phyloP scores from a whole-genome alignment of 805 yeast species.

The Clavispora asparagi region DNA sequence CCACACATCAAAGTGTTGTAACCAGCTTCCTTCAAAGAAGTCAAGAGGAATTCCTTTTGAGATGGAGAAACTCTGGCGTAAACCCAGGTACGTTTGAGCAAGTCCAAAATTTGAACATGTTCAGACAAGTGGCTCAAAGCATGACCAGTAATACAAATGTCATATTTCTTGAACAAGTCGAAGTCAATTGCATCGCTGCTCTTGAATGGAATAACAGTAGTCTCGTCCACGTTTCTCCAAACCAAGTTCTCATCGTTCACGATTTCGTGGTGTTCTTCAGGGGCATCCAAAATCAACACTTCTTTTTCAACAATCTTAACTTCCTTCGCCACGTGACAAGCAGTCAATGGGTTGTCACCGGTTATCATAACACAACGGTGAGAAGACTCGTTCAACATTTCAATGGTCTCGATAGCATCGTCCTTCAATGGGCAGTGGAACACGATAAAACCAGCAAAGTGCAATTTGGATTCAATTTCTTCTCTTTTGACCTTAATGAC shows the following conservation, averaged over 20 bases:
- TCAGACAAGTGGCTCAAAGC: conserved; percentile 66
- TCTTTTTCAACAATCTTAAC: conserved; percentile 83
- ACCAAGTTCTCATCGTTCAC: conserved; percentile 51
- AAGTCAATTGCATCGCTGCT: conserved; percentile 53
- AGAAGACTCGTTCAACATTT: conserved; percentile 89
- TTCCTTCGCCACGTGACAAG: conserved; percentile 94
- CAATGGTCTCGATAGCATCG: conserved; percentile 86
- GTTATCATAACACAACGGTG: conserved; percentile 98
- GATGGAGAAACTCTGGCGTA: conserved; percentile 96
- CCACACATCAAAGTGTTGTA: conserved; percentile 98
- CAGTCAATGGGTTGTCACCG: conserved; percentile 98
- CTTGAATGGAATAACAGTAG: conserved; percentile 61
- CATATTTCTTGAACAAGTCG: conserved; percentile 58
- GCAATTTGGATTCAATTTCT: conserved; percentile 66
- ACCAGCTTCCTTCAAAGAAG: conserved; percentile 78
- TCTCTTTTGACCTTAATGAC: conserved; percentile 62
- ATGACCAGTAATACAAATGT: conserved; percentile 89
- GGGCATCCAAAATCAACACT: conserved; percentile 79
- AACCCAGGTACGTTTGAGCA: conserved; percentile 90
- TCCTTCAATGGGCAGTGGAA: conserved; percentile 96
- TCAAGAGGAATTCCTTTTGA: conserved; percentile 89
- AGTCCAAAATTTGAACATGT: conserved; percentile 63
- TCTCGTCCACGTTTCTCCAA: conserved; percentile 84
- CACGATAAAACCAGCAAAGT: conserved; percentile 88
- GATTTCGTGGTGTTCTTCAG: conserved; percentile 59